Percentiles rank a stretch among this genome's conserved stretches.
Evolutionary conservation across 108 stramenopile species (phyloP).

Genomic region (Cyclostephanos tholiformis): DNA sequence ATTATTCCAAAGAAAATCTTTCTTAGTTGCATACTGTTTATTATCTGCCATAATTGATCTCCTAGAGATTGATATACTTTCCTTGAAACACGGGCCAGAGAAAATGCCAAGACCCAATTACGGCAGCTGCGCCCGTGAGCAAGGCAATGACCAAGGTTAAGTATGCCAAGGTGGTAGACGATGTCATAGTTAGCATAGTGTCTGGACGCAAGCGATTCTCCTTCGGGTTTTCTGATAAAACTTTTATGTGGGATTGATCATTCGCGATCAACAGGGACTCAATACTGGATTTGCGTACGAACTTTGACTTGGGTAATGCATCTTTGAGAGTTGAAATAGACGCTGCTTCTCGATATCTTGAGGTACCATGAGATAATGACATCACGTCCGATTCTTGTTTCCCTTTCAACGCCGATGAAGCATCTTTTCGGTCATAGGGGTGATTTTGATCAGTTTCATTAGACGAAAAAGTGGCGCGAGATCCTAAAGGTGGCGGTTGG

Average conservation of each 20-base stretch:
- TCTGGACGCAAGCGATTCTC: not conserved
- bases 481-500: not conserved
- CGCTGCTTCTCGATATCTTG: too few relatives aligned
- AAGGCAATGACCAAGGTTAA: not conserved
- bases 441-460: not conserved
- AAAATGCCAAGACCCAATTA: not conserved
- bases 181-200: not conserved
- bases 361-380: too few relatives aligned
- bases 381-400: not conserved
- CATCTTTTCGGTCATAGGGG: not conserved
- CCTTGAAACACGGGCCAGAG: not conserved
- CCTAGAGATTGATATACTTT: too few relatives aligned
- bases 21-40: too few relatives aligned
- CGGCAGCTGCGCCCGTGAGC: not conserved
- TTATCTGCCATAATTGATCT: too few relatives aligned
- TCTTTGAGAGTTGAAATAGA: conserved; percentile 12
- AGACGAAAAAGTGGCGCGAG: not conserved
- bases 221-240: not conserved
- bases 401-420: not conserved
- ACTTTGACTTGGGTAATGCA: conserved; percentile 5
- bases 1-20: not conserved
- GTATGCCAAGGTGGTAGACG: not conserved
- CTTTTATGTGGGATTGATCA: not conserved
- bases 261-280: conserved; percentile 4
- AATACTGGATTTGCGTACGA: not conserved